Evolutionary conservation across 2,329 filamentous ascomycete genomes (phyloP), one percentile per base, ranked within the genome.

Genomic region (Beauveria brongniartii): DNA sequence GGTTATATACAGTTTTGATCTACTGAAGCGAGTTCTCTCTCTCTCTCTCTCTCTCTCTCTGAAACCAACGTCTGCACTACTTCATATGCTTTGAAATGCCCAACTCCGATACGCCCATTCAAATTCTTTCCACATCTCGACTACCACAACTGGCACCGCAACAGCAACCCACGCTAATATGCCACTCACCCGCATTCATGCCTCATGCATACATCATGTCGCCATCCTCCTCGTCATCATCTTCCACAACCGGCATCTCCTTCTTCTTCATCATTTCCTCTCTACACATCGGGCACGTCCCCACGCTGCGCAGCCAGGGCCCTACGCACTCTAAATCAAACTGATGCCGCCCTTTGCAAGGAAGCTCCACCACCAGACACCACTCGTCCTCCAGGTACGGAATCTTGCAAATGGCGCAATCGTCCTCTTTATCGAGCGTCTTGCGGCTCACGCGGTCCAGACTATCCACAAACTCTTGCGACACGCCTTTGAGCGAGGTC

Each of bases 261-360:
- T 77, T 75, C 76, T 82, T 84, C 76, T 81, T 79, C 37, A 76
- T 78, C 72, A 88, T 72, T 67, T 85, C 82, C 69, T 81, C 78
- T 63, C 85, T 74, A 70, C 85, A 87, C 74, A 87, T 76, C 44
- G 85, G 85, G 69, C 85, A 88, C 37, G 78, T 86, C 43, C 85
- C 85, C 72, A 87, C 85, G 67, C 82, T 79, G 70, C 80, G 74
- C 69, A 88, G 70, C 85, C 85, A 88, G 7, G 85, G 85, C 3
- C 79, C 82, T 2, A 88, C 83, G 67, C 85, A 88, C 73, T 88
- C 85, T n/a, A 88, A 72, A 67, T 88, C 85, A 68, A 86, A 88
- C 55, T 73, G 74, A 70, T 88, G 85, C 46, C 71, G 74, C 37
- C 75, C 77, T 66, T 84, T 76, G 69, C 85, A 88, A 46, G 84